A percentile compares a stretch with the other conserved stretches of the same genome.
Conservation (phyloP, 495 filamentous ascomycete species). For the Aspergillus heteromorphus region DNA sequence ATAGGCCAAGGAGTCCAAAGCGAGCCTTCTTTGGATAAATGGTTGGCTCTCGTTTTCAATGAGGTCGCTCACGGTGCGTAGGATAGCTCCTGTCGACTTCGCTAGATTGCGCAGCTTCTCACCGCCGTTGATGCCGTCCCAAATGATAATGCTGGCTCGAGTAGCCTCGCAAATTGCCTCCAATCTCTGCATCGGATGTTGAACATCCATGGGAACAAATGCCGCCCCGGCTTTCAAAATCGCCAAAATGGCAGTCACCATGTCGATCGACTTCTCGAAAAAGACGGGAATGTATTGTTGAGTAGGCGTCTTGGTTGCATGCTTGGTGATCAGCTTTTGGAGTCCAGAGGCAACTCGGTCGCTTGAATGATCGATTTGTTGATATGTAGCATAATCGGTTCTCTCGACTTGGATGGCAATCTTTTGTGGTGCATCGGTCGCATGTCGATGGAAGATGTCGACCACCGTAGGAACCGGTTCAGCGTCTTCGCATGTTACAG, state of each 20-base stretch:
- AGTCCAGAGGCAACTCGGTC: neutral
- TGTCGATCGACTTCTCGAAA: constrained; percentile 2
- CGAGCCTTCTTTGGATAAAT: neutral
- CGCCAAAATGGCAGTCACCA: constrained; percentile 2
- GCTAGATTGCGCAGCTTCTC: neutral
- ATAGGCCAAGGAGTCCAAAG: neutral
- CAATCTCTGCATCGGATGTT: neutral
- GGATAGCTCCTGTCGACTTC: neutral
- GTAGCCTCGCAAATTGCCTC: neutral
- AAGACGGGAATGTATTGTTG: neutral
- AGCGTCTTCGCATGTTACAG: neutral
- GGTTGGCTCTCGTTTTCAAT: neutral
- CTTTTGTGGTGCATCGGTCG: neutral
- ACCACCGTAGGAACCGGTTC: neutral
- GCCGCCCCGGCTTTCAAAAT: constrained; percentile 2
- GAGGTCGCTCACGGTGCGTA: neutral
- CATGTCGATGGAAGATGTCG: neutral
- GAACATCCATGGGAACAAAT: constrained; percentile 1
- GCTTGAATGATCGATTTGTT: neutral
- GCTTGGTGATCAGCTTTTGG: neutral
- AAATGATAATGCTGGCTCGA: neutral
- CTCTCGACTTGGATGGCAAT: constrained; percentile 2
- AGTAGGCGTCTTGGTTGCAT: neutral
- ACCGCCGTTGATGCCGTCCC: neutral
- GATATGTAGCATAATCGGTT: constrained; percentile 1